Conservation (phyloP, 345 rosid species). For the Gynandropsis gynandra region DNA sequence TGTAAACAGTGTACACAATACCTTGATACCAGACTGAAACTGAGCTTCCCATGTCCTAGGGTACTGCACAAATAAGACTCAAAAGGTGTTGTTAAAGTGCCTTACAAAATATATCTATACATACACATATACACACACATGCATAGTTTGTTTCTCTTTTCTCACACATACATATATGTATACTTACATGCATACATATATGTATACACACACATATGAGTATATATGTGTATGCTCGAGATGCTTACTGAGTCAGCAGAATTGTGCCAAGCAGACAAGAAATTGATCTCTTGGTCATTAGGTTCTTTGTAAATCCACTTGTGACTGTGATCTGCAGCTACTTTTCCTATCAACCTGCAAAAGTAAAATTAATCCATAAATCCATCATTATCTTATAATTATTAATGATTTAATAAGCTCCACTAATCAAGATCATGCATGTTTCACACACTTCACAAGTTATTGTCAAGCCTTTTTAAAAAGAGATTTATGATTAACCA, state of each 20-base stretch:
- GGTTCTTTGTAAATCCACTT: slow-evolving; percentile 95
- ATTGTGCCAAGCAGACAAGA: slow-evolving; percentile 93
- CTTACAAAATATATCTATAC: neutral
- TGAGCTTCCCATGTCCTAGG: slow-evolving; percentile 99
- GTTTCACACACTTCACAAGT: slow-evolving; percentile 7
- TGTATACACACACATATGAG: neutral
- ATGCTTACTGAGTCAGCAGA: slow-evolving; percentile 83
- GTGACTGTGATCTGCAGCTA: slow-evolving; percentile 91
- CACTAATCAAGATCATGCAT: neutral
- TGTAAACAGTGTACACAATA: slow-evolving; percentile 19
- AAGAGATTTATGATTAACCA: slow-evolving; percentile 2
- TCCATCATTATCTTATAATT: slow-evolving; percentile 11
- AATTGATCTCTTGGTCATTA: slow-evolving; percentile 83
- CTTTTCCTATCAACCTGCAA: slow-evolving; percentile 87
- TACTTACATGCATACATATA: slow-evolving; percentile 1
- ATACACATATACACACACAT: neutral
- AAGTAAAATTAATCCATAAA: slow-evolving; percentile 18
- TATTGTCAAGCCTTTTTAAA: neutral
- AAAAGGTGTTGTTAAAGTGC: neutral
- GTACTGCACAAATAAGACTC: slow-evolving; percentile 36
- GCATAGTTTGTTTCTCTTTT: neutral
- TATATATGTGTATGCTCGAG: slow-evolving; percentile 27
- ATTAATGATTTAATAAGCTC: slow-evolving; percentile 13
- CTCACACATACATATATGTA: slow-evolving; percentile 8
- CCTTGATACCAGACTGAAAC: slow-evolving; percentile 94